A percentile compares a stretch with the other conserved stretches of the same genome.
Evolutionary conservation across 148 eudicot species (phyloP).

Genomic region (Vaccinium darrowii): DNA sequence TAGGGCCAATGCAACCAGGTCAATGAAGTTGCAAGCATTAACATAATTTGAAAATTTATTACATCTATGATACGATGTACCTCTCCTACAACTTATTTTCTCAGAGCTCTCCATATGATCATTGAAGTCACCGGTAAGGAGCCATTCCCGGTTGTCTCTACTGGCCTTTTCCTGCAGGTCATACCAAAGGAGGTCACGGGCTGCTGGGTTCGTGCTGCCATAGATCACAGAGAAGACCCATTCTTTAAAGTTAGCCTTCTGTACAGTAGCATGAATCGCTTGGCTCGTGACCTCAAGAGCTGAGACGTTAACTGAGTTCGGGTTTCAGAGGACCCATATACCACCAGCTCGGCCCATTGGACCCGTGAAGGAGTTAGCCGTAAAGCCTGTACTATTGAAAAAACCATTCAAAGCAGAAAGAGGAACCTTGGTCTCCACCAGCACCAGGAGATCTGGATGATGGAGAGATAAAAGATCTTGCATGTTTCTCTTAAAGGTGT

Average conservation of each 20-base stretch:
- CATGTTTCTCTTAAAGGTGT: background rate
- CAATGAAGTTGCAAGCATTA: background rate
- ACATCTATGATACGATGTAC: no score
- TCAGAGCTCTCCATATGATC: background rate
- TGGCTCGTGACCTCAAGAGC: background rate
- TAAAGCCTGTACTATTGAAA: background rate
- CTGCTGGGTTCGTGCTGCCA: background rate
- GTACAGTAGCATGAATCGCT: background rate
- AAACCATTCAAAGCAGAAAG: background rate
- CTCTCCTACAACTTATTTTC: background rate
- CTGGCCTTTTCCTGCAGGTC: background rate
- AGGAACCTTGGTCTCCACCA: background rate
- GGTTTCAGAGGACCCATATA: background rate
- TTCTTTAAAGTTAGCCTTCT: background rate
- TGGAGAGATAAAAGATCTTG: background rate
- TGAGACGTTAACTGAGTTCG: background rate
- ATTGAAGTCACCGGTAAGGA: background rate
- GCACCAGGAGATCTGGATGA: background rate
- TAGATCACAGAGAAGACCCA: background rate
- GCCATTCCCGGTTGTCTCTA: accelerated
- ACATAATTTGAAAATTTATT: background rate
- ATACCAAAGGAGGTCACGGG: background rate
- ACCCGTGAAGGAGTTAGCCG: no score
- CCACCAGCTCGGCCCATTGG: background rate
- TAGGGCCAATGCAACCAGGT: background rate